Percentiles rank a stretch among this genome's conserved stretches.
Evolutionary conservation across 2,329 filamentous ascomycete genomes (phyloP).

Genomic region (Botrytis galanthina): DNA sequence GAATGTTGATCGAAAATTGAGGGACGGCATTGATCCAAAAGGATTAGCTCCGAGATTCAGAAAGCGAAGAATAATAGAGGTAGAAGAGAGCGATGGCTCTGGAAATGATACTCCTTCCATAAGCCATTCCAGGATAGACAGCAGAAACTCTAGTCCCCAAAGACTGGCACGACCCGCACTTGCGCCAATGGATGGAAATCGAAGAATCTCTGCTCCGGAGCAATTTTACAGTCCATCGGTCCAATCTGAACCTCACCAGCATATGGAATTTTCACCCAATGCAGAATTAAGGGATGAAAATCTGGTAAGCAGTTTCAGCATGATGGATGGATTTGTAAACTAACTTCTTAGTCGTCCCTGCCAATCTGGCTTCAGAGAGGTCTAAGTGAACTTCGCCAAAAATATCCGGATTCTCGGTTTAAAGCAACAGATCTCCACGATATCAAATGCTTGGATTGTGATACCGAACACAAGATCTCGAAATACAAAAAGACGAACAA

Average conservation of each 20-base stretch:
- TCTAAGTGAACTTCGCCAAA: slow-evolving; percentile 10
- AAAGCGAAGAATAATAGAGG: slow-evolving; percentile 15
- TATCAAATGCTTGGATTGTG: slow-evolving; percentile 13
- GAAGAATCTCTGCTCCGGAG: slow-evolving; percentile 2
- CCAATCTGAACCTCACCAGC: slow-evolving; percentile 2
- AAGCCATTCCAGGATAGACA: not conserved
- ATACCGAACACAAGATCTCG: not conserved
- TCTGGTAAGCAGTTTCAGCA: not conserved
- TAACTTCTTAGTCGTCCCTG: not conserved
- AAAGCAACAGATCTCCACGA: not conserved
- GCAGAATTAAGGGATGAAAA: not conserved
- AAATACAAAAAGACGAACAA: not conserved
- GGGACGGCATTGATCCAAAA: slow-evolving; percentile 15
- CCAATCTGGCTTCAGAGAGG: slow-evolving; percentile 15
- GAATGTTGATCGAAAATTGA: slow-evolving; percentile 4
- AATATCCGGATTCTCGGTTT: slow-evolving; percentile 6
- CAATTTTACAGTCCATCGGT: slow-evolving; percentile 11
- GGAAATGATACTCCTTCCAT: not conserved
- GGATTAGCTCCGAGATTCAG: slow-evolving; percentile 2
- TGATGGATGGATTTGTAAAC: not conserved
- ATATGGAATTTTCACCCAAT: not conserved
- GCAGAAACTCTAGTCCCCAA: slow-evolving; percentile 7
- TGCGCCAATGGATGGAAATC: slow-evolving; percentile 11
- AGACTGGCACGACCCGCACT: slow-evolving; percentile 7
- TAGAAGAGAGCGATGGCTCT: slow-evolving; percentile 16